These are phyloP conservation scores for Dacryopinax primogenitus DNA, from an alignment of 768 basidiomycete genomes.

Conservation along the genomic window DNA sequence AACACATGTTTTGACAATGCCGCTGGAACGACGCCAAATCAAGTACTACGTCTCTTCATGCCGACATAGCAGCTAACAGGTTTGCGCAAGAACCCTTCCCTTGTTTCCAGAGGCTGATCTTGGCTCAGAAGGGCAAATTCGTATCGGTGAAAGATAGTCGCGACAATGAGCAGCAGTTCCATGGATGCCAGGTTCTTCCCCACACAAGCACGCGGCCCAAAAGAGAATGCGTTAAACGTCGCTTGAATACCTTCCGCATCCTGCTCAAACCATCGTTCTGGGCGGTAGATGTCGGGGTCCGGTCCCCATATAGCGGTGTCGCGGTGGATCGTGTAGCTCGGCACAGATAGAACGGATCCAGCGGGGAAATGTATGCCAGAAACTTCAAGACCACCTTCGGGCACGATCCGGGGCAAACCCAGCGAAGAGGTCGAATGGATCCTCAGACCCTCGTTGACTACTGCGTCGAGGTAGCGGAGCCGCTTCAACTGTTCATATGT, in stretches of 20 bases:
- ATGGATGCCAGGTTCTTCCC: constrained; percentile 70
- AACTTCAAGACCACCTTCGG: constrained; percentile 54
- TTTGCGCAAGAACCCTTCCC: constrained; percentile 82
- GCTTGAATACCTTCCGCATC: constrained; percentile 49
- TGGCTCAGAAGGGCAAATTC: constrained; percentile 55
- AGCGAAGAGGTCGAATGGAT: constrained; percentile 51
- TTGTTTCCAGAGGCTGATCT: constrained; percentile 52
- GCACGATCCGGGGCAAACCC: constrained; percentile 69
- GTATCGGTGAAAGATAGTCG: constrained; percentile 66
- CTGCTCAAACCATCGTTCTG: constrained; percentile 55
- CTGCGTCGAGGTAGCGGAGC: constrained; percentile 69
- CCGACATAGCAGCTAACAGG: constrained; percentile 61
- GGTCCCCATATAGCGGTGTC: constrained; percentile 60
- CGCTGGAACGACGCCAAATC: no score
- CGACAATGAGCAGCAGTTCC: constrained; percentile 66
- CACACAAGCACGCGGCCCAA: constrained; percentile 73
- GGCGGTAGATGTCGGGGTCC: constrained; percentile 59
- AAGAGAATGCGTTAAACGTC: constrained; percentile 76
- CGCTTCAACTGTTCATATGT: constrained; percentile 53
- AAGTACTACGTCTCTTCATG: constrained; percentile 31
- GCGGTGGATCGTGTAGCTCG: constrained; percentile 73
- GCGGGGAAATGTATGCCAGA: constrained; percentile 48
- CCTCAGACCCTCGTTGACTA: constrained; percentile 75
- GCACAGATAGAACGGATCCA: constrained; percentile 66
- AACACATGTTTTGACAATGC: no score